Percentiles rank a stretch among this genome's conserved stretches.
Evolutionary conservation across 2,329 filamentous ascomycete species (phyloP).

Genomic region (Diaporthe velutina): DNA sequence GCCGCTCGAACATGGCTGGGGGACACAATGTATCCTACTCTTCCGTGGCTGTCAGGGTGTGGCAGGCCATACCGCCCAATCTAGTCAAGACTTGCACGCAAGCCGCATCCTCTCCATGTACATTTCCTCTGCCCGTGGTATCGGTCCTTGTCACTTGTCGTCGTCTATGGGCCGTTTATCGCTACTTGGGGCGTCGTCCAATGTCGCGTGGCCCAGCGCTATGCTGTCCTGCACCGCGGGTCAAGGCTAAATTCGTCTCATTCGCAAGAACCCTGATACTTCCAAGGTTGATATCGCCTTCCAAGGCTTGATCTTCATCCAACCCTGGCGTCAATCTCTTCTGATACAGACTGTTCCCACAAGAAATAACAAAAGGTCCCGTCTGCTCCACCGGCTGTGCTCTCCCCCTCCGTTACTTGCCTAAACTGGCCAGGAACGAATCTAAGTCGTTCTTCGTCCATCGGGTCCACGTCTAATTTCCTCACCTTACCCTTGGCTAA

Average conservation of each 20-base stretch:
- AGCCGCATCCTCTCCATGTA: slow-evolving; percentile 32
- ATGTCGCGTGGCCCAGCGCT: slow-evolving; percentile 30
- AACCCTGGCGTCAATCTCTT: slow-evolving; percentile 56
- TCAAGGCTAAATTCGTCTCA: slow-evolving; percentile 35
- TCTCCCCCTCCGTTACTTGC: slow-evolving; percentile 57
- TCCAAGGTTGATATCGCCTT: slow-evolving; percentile 33
- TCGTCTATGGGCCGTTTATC: slow-evolving; percentile 17
- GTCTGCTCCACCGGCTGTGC: slow-evolving; percentile 58
- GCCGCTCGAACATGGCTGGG: slow-evolving; percentile 8
- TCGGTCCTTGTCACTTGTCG: slow-evolving; percentile 19
- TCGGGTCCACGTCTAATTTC: slow-evolving; percentile 48
- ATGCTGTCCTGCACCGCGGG: slow-evolving; percentile 34
- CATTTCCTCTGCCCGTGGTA: slow-evolving; percentile 23
- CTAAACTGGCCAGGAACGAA: slow-evolving; percentile 52
- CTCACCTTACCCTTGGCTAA: slow-evolving; percentile 42
- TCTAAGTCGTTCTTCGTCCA: slow-evolving; percentile 41
- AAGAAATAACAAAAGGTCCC: slow-evolving; percentile 57
- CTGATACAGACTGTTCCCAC: slow-evolving; percentile 60
- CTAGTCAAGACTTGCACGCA: slow-evolving; percentile 37
- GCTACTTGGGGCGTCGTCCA: slow-evolving; percentile 14
- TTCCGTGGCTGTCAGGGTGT: slow-evolving; percentile 25
- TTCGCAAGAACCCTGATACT: slow-evolving; percentile 37
- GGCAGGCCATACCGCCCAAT: slow-evolving; percentile 35
- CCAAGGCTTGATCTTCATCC: slow-evolving; percentile 47
- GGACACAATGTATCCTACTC: slow-evolving; percentile 13